Conservation (phyloP, 352 stramenopile species). For the Phytophthora aleatoria region DNA sequence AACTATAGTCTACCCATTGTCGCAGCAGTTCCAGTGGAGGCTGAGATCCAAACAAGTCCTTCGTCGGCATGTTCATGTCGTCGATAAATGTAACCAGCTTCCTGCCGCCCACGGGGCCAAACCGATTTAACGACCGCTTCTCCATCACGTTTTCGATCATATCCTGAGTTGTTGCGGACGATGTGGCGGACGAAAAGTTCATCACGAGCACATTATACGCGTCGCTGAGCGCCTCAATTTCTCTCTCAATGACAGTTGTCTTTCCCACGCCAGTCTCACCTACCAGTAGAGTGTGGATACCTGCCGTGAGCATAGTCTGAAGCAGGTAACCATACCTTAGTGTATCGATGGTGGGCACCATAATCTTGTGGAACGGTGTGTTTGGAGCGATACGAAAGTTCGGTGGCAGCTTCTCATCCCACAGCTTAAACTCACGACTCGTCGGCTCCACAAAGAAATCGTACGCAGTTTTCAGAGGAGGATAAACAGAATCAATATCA, state of each 20-base stretch:
- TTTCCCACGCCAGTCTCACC: constrained; percentile 92
- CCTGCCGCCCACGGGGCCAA: constrained; percentile 86
- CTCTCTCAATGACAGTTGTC: constrained; percentile 83
- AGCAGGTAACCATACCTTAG: constrained; percentile 83
- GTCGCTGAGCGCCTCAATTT: constrained; percentile 83
- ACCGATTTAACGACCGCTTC: constrained; percentile 89
- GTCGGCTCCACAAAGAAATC: constrained; percentile 92
- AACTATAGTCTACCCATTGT: constrained; percentile 93
- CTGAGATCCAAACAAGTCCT: constrained; percentile 92
- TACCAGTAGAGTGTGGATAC: constrained; percentile 87
- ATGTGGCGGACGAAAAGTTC: constrained; percentile 92
- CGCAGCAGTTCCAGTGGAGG: constrained; percentile 90
- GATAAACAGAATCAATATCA: constrained; percentile 93
- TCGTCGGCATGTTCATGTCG: constrained; percentile 93
- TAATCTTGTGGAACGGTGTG: constrained; percentile 86
- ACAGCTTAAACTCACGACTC: constrained; percentile 81
- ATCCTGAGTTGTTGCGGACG: constrained; percentile 86
- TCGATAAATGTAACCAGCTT: constrained; percentile 93
- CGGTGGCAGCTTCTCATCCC: constrained; percentile 80
- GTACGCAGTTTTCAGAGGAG: constrained; percentile 91
- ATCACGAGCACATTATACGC: constrained; percentile 80
- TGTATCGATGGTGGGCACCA: constrained; percentile 88
- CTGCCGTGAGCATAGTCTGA: constrained; percentile 74
- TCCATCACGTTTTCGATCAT: constrained; percentile 92
- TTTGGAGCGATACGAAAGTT: constrained; percentile 77